phyloP scores from a whole-genome alignment of 495 filamentous ascomycete genomes.

The Hypoxylon subgilvum region DNA sequence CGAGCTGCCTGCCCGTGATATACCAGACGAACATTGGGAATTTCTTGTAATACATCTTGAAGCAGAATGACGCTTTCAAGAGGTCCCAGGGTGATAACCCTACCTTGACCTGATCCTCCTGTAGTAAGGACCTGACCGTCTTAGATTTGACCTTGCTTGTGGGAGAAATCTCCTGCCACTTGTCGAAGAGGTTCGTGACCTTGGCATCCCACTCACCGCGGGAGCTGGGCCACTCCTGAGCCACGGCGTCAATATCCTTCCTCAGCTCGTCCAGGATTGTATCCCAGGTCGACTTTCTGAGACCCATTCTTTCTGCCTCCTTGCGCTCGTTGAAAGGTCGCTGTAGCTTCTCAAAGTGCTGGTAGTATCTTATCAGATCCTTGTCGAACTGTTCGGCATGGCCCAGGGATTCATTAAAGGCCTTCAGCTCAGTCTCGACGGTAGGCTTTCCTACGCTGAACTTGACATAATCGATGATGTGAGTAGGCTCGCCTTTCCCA shows the following conservation, averaged over 20 bases:
- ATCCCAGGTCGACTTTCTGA: slow-evolving; percentile 32
- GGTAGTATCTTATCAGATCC: slow-evolving; percentile 38
- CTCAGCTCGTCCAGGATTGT: slow-evolving; percentile 45
- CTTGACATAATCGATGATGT: slow-evolving; percentile 77
- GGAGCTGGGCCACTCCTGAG: slow-evolving; percentile 42
- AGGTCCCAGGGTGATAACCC: slow-evolving; percentile 58
- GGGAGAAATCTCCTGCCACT: slow-evolving; percentile 53
- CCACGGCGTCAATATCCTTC: slow-evolving; percentile 41
- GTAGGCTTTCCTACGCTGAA: slow-evolving; percentile 64
- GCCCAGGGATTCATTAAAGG: slow-evolving; percentile 42
- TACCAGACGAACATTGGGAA: slow-evolving; percentile 61
- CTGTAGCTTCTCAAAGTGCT: slow-evolving; percentile 31
- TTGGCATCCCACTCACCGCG: slow-evolving; percentile 47
- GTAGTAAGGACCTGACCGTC: slow-evolving; percentile 45
- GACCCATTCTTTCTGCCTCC: slow-evolving; percentile 13
- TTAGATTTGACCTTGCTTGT: slow-evolving; percentile 41
- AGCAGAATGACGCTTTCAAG: slow-evolving; percentile 68
- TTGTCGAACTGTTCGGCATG: slow-evolving; percentile 27
- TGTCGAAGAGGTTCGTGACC: slow-evolving; percentile 50
- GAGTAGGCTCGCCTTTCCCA: slow-evolving; percentile 49
- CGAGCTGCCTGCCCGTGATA: slow-evolving; percentile 68
- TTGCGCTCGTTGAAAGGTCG: slow-evolving; percentile 17
- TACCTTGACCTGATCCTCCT: slow-evolving; percentile 53
- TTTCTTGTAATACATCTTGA: slow-evolving; percentile 50
- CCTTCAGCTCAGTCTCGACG: slow-evolving; percentile 55